A percentile compares a stretch with the other conserved stretches of the same genome.
Evolutionary conservation across 768 basidiomycete species (phyloP).

Genomic region (Calvatia gigantea): DNA sequence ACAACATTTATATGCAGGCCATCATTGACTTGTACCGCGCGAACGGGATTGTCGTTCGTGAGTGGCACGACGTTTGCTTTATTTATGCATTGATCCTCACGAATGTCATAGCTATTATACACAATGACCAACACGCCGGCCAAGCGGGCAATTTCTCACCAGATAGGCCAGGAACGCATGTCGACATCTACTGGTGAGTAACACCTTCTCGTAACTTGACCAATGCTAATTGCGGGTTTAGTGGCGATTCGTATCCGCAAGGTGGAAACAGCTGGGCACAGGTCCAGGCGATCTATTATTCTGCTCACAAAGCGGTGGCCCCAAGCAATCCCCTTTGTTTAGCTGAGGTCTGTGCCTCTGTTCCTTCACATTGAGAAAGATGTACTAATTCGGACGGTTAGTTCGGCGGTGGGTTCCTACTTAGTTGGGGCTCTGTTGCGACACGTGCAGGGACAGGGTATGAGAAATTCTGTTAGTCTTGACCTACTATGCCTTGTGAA

Average conservation of each 20-base stretch:
- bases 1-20: conserved; percentile 47
- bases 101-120: conserved; percentile 36
- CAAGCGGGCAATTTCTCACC: conserved; percentile 47
- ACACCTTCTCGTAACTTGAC: not conserved
- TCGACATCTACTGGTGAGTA: conserved; percentile 47
- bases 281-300: conserved; percentile 46
- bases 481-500: not conserved
- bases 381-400: conserved; percentile 14
- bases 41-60: conserved; percentile 46
- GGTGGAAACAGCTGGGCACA: conserved; percentile 45
- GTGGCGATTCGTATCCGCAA: conserved; percentile 52
- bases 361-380: not conserved
- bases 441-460: conserved; percentile 44
- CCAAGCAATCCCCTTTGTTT: conserved; percentile 47
- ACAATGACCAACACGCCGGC: conserved; percentile 48
- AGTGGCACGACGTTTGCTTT: conserved; percentile 15
- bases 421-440: conserved; percentile 39
- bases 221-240: conserved; percentile 14
- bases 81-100: not conserved
- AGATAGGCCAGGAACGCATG: conserved; percentile 39
- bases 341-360: conserved; percentile 33
- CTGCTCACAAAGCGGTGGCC: conserved; percentile 38
- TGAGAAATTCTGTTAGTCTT: conserved; percentile 42
- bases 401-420: conserved; percentile 48
- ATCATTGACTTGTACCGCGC: conserved; percentile 41